These are phyloP conservation scores for Bacterosira constricta DNA, from an alignment of 108 stramenopile genomes.

Conservation along the genomic window DNA sequence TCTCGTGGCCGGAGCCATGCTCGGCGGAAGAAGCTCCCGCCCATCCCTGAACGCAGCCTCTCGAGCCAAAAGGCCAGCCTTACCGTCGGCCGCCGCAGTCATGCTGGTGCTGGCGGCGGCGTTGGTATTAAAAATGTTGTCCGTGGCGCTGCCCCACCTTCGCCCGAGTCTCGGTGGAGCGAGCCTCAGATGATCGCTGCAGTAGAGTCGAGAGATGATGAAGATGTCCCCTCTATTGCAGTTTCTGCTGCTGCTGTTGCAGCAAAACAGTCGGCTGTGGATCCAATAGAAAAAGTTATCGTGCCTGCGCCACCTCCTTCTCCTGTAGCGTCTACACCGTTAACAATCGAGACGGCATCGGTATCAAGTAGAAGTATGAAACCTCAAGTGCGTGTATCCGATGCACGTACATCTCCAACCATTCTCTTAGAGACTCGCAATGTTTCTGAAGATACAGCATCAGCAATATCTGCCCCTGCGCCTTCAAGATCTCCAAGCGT, in stretches of 20 bases:
- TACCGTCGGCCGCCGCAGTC: not conserved
- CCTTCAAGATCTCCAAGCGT: no score
- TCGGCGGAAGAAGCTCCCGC: not conserved
- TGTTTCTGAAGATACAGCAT: no score
- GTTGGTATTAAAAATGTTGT: not conserved
- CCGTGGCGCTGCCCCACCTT: not conserved
- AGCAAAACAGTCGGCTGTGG: not conserved
- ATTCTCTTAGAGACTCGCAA: no score
- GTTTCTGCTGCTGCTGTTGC: not conserved
- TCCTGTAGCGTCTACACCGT: not conserved
- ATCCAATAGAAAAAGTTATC: not conserved
- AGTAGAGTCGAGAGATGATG: slow-evolving; percentile 1
- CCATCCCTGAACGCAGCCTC: not conserved
- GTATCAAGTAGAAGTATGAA: not conserved
- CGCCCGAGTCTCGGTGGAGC: not conserved
- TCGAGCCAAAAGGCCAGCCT: not conserved
- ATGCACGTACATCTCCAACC: no score
- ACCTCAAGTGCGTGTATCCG: no score
- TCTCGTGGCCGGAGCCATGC: not conserved
- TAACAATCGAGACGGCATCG: not conserved
- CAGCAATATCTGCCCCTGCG: no score
- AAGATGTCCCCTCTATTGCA: not conserved
- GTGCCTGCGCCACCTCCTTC: not conserved
- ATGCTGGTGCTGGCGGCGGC: not conserved
- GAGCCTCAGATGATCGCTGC: not conserved